Percentiles rank a stretch among this genome's conserved stretches.
Evolutionary conservation across 495 filamentous ascomycete species (phyloP).

Genomic region (Talaromyces ruber): DNA sequence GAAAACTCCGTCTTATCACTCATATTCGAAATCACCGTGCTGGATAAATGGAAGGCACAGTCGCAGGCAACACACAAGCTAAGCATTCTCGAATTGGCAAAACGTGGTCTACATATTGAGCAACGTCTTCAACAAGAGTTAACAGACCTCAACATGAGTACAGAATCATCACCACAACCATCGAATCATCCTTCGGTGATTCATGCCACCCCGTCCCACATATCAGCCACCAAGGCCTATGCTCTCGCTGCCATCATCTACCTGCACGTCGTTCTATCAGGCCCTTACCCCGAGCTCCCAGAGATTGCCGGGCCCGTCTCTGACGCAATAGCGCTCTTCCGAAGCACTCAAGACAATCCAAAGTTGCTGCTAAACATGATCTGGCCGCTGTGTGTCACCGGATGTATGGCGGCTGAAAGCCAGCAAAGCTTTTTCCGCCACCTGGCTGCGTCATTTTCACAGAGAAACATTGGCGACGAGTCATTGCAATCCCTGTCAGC

Average conservation of each 20-base stretch:
- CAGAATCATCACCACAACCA: background rate
- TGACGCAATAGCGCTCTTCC: background rate
- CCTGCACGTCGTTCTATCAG: background rate
- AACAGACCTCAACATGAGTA: background rate
- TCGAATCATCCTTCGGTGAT: background rate
- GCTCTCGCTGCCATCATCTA: background rate
- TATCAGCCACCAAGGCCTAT: background rate
- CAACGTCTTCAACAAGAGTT: background rate
- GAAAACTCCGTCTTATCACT: background rate
- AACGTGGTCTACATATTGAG: conserved; percentile 1
- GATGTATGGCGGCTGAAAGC: background rate
- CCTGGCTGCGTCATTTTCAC: background rate
- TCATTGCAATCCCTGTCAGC: background rate
- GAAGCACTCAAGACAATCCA: background rate
- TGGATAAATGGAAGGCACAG: conserved; percentile 2
- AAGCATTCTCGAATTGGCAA: conserved; percentile 5
- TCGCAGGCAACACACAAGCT: background rate
- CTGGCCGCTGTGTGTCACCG: background rate
- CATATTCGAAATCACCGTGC: background rate
- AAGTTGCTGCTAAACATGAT: background rate
- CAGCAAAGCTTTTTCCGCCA: background rate
- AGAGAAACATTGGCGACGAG: background rate
- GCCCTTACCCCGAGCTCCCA: background rate
- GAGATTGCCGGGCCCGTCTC: background rate
- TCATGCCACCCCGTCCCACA: background rate